phyloP scores from a whole-genome alignment of 2,329 filamentous ascomycete genomes.

The Paecilomyces sp. region DNA sequence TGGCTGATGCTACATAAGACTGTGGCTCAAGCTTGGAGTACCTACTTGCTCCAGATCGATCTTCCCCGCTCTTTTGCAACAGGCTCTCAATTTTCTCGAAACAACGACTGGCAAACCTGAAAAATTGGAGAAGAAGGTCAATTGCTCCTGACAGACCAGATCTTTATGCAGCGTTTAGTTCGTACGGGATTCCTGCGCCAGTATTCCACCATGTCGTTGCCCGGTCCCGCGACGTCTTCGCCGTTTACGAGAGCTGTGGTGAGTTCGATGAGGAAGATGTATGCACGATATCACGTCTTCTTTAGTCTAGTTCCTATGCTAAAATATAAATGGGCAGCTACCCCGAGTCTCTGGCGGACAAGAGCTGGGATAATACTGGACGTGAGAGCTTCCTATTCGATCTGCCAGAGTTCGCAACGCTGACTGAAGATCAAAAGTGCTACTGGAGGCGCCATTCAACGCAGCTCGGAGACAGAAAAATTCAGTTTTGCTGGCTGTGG shows the following conservation, averaged over 20 bases:
- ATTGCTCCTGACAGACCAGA: not conserved
- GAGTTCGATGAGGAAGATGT: conserved; percentile 72
- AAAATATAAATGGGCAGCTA: conserved; percentile 51
- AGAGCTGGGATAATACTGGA: conserved; percentile 94
- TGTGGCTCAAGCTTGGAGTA: conserved; percentile 4
- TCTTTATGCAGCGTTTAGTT: conserved; percentile 4
- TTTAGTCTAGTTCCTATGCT: conserved; percentile 6
- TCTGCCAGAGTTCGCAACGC: not conserved
- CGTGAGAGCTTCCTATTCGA: conserved; percentile 32
- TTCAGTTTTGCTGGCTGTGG: conserved; percentile 75
- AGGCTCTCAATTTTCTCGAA: not conserved
- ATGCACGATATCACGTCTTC: conserved; percentile 27
- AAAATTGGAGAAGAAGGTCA: not conserved
- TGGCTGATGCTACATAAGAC: not conserved
- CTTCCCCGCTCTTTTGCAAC: not conserved
- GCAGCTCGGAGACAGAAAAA: conserved; percentile 51
- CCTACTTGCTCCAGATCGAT: not conserved
- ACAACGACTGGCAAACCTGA: not conserved
- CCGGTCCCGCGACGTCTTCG: conserved; percentile 33
- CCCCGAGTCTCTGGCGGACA: conserved; percentile 80
- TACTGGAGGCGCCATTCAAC: conserved; percentile 62
- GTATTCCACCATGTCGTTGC: conserved; percentile 27
- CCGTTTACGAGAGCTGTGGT: conserved; percentile 65
- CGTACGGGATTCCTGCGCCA: conserved; percentile 8
- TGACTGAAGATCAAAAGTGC: conserved; percentile 38